Conservation (phyloP, 495 filamentous ascomycete genomes). For the Aspergillus avenaceus region DNA sequence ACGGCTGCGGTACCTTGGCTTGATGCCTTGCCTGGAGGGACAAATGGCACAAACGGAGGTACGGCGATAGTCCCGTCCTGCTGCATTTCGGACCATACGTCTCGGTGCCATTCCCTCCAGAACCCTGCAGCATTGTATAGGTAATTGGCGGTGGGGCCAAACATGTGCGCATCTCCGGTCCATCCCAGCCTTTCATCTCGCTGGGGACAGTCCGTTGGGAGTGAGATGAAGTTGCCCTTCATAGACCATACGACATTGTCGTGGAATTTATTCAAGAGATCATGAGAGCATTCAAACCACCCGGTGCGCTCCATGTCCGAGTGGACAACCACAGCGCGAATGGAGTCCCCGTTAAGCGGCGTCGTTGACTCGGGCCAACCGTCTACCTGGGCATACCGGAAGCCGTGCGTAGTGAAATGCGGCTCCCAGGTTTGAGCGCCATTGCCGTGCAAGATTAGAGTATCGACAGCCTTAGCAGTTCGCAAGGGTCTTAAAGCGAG, state of each 20-base stretch:
- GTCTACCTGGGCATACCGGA: constrained; percentile 47
- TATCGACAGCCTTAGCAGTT: neutral
- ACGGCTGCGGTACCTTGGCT: constrained; percentile 25
- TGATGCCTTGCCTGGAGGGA: neutral
- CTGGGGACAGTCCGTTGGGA: constrained; percentile 54
- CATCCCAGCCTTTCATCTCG: constrained; percentile 54
- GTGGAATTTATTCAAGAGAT: constrained; percentile 45
- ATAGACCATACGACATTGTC: constrained; percentile 49
- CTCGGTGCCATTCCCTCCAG: constrained; percentile 42
- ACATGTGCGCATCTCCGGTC: constrained; percentile 51
- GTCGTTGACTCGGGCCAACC: constrained; percentile 28
- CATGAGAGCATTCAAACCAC: constrained; percentile 42
- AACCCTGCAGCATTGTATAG: constrained; percentile 48
- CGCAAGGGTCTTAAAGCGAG: constrained; percentile 9
- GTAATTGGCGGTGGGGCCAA: constrained; percentile 45
- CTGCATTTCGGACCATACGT: constrained; percentile 28
- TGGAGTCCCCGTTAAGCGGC: constrained; percentile 17
- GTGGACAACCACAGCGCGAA: constrained; percentile 47
- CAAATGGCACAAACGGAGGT: neutral
- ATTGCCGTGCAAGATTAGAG: neutral
- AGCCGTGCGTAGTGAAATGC: constrained; percentile 53
- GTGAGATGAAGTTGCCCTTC: constrained; percentile 49
- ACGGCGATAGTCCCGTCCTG: constrained; percentile 12
- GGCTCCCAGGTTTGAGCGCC: constrained; percentile 7
- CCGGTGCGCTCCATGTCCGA: constrained; percentile 48